Percentiles rank a stretch among this genome's conserved stretches.
phyloP scores from a whole-genome alignment of 1,284 basidiomycete species.

The Cryptococcus neoformans region DNA sequence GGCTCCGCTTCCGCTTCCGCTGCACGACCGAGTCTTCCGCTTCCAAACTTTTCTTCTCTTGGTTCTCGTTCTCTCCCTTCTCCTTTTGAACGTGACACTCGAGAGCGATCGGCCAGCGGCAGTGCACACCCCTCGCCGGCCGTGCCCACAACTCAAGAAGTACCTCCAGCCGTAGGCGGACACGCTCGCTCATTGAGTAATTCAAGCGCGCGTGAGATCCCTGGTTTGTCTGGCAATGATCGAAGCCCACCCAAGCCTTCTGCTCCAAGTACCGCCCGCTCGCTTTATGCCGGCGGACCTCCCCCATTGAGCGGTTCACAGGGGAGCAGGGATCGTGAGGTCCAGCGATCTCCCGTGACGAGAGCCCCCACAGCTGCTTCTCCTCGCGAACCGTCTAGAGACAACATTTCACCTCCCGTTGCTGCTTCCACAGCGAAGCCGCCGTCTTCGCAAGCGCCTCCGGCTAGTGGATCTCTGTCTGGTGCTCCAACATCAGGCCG shows the following conservation, averaged over 20 bases:
- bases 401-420: slow-evolving; percentile 3
- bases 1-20: slow-evolving; percentile 1
- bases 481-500: not conserved
- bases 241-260: slow-evolving; percentile 14
- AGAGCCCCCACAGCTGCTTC: slow-evolving; percentile 8
- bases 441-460: not conserved
- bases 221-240: slow-evolving; percentile 1
- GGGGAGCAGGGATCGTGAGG: slow-evolving; percentile 7
- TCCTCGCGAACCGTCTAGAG: slow-evolving; percentile 5
- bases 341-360: slow-evolving; percentile 9
- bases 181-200: slow-evolving; percentile 13
- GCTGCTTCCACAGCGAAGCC: slow-evolving; percentile 5
- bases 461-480: not conserved
- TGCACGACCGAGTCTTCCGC: slow-evolving; percentile 17
- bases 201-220: slow-evolving; percentile 8
- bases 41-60: slow-evolving; percentile 10
- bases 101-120: slow-evolving; percentile 10
- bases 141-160: slow-evolving; percentile 1
- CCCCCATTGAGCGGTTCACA: not conserved
- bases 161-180: not conserved
- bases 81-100: slow-evolving; percentile 17
- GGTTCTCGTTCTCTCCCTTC: slow-evolving; percentile 19
- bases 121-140: slow-evolving; percentile 6
- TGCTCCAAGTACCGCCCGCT: slow-evolving; percentile 3
- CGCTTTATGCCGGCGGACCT: slow-evolving; percentile 7